Evolutionary conservation across 371 early-diverging fungal species (phyloP).

Genomic region (Mortierella sp.): DNA sequence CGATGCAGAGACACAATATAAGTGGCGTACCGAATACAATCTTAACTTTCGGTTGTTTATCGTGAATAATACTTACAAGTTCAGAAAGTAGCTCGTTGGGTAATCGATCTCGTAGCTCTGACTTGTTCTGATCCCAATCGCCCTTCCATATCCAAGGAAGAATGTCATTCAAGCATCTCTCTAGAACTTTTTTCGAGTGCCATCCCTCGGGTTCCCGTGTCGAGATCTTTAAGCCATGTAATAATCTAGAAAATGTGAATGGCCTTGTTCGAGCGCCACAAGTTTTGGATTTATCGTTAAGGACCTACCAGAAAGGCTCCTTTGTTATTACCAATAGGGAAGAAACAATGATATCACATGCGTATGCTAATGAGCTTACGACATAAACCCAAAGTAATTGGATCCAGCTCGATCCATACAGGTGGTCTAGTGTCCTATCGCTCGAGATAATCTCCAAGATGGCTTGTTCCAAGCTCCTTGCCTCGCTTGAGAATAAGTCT

Average conservation of each 20-base stretch:
- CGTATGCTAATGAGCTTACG: background rate
- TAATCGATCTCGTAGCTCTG: background rate
- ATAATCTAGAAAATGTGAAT: background rate
- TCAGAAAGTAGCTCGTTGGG: background rate
- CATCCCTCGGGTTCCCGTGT: background rate
- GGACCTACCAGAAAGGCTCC: background rate
- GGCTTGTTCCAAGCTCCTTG: background rate
- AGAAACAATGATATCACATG: background rate
- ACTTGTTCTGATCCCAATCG: background rate
- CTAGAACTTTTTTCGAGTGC: background rate
- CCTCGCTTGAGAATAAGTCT: background rate
- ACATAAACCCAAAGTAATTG: conserved; percentile 6
- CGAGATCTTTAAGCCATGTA: background rate
- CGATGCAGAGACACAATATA: too few relatives aligned
- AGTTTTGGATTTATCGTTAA: background rate
- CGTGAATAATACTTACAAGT: background rate
- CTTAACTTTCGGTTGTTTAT: background rate
- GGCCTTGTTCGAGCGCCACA: background rate
- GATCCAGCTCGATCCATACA: conserved; percentile 9
- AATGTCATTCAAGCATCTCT: background rate
- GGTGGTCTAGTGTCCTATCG: background rate
- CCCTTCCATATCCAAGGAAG: conserved; percentile 7
- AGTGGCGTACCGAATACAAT: background rate
- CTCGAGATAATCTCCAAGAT: background rate
- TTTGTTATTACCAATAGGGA: background rate